Evolutionary conservation across 2,329 filamentous ascomycete species (phyloP).

Genomic region (Thielaviopsis populi): DNA sequence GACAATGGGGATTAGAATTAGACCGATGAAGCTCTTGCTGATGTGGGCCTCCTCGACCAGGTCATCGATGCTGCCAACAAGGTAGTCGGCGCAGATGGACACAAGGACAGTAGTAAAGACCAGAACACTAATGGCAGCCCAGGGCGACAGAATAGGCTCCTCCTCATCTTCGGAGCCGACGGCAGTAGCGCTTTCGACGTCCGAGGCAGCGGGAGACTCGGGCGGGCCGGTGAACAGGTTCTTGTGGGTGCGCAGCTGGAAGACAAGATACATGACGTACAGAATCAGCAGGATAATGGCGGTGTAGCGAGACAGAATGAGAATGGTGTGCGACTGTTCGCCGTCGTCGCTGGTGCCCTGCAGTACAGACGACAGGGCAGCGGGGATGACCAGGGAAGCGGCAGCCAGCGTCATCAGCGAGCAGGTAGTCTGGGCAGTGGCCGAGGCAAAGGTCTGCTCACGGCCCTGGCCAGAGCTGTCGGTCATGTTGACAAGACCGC

Average conservation of each 20-base stretch:
- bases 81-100: conserved; percentile 58
- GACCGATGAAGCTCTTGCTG: conserved; percentile 67
- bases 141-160: conserved; percentile 40
- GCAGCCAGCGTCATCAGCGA: conserved; percentile 63
- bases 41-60: conserved; percentile 56
- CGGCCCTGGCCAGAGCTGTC: conserved; percentile 39
- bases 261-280: conserved; percentile 62
- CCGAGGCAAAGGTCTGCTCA: conserved; percentile 60
- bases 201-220: conserved; percentile 17
- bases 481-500: conserved; percentile 49
- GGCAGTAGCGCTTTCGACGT: conserved; percentile 29
- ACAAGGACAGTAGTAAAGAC: conserved; percentile 55
- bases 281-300: conserved; percentile 59
- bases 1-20: conserved; percentile 65
- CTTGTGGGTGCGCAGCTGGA: conserved; percentile 63
- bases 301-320: conserved; percentile 60
- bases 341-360: conserved; percentile 28
- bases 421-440: conserved; percentile 61
- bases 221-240: conserved; percentile 50
- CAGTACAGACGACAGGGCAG: conserved; percentile 56
- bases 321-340: conserved; percentile 40
- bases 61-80: conserved; percentile 60
- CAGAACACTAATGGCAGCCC: conserved; percentile 51
- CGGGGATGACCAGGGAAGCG: conserved; percentile 65
- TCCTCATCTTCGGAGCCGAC: conserved; percentile 23